Conservation (phyloP, 495 filamentous ascomycete species). For the Talaromyces wortmannii region DNA sequence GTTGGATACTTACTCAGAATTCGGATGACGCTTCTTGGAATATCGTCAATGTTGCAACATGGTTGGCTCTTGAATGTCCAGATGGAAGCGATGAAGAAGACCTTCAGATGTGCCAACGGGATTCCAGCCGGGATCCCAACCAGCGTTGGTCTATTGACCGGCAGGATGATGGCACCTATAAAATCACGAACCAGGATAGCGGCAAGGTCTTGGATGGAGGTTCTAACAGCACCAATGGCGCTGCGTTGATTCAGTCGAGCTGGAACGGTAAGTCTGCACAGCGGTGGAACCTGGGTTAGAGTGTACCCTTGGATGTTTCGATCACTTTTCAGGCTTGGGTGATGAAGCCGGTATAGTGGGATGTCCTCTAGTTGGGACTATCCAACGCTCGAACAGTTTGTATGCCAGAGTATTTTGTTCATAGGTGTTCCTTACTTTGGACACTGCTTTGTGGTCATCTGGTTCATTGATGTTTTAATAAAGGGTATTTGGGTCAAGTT, state of each 20-base stretch:
- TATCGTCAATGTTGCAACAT: neutral
- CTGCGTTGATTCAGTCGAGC: neutral
- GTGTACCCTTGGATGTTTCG: too few relatives aligned
- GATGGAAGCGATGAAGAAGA: neutral
- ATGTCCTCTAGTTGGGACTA: too few relatives aligned
- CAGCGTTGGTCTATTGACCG: neutral
- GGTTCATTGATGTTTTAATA: too few relatives aligned
- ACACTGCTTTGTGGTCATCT: too few relatives aligned
- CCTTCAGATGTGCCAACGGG: neutral
- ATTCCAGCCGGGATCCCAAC: neutral
- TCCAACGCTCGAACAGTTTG: too few relatives aligned
- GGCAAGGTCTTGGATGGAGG: neutral
- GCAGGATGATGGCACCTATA: neutral
- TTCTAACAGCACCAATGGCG: neutral
- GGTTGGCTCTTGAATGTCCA: neutral
- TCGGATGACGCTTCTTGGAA: neutral
- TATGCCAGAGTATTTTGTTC: too few relatives aligned
- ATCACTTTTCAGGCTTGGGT: too few relatives aligned
- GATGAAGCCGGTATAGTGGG: too few relatives aligned
- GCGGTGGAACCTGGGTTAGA: neutral
- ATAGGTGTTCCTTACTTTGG: too few relatives aligned
- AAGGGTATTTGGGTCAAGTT: too few relatives aligned
- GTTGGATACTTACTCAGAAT: neutral
- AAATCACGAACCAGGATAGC: neutral
- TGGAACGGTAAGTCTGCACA: neutral